phyloP scores from a whole-genome alignment of 495 filamentous ascomycete genomes.

The Lepidopterella palustris region DNA sequence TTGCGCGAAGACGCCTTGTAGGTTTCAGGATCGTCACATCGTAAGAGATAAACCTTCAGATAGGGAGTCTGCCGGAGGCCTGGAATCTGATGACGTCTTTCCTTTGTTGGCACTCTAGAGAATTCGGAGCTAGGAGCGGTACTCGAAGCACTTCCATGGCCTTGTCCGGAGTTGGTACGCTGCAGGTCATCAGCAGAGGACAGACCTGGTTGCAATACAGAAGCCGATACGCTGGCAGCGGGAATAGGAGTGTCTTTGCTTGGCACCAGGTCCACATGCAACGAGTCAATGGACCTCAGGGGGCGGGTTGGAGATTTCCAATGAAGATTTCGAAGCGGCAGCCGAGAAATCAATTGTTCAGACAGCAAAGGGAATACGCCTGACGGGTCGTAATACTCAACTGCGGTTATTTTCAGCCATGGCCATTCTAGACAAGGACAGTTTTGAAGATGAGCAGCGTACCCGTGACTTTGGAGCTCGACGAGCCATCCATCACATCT shows the following conservation, averaged over 20 bases:
- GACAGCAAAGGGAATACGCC: constrained; percentile 77
- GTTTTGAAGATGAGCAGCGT: constrained; percentile 14
- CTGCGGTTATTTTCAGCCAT: constrained; percentile 17
- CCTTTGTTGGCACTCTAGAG: constrained; percentile 40
- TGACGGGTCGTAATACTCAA: constrained; percentile 79
- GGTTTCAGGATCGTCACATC: constrained; percentile 89
- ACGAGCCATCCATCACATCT: constrained; percentile 42
- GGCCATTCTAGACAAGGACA: not conserved
- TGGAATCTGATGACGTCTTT: constrained; percentile 89
- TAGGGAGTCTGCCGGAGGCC: constrained; percentile 91
- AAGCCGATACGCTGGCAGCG: constrained; percentile 33
- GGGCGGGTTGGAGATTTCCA: constrained; percentile 94
- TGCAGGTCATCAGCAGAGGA: constrained; percentile 31
- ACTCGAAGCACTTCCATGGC: not conserved
- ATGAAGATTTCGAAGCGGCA: constrained; percentile 88
- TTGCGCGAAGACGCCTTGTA: constrained; percentile 77
- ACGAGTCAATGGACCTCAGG: constrained; percentile 81
- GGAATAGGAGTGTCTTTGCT: constrained; percentile 35
- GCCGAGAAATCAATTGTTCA: constrained; percentile 62
- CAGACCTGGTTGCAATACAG: constrained; percentile 28
- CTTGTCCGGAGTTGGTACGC: constrained; percentile 1
- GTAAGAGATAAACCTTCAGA: constrained; percentile 78
- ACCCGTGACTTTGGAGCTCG: constrained; percentile 70
- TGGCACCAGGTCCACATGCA: constrained; percentile 80
- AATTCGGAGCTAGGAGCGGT: constrained; percentile 25